Conservation (phyloP, 1,139 yeast genomes). For the Hemisphaericaspora subhashii region DNA sequence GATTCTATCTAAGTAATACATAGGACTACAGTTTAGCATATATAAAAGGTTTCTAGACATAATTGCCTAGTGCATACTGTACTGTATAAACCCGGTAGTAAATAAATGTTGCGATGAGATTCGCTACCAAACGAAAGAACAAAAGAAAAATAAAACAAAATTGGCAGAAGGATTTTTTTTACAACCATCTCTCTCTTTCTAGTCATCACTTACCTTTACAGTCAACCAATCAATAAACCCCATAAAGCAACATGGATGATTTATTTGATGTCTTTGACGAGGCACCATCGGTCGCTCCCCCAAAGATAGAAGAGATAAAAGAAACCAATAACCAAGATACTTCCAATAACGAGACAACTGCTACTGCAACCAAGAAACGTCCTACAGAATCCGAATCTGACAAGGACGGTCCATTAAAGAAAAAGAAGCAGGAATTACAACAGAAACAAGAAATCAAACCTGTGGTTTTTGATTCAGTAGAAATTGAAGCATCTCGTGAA, state of each 20-base stretch:
- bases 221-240: neutral
- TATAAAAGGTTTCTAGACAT: too few relatives aligned
- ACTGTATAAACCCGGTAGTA: too few relatives aligned
- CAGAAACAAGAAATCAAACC: slow-evolving; percentile 47
- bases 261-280: slow-evolving; percentile 71
- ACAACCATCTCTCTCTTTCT: neutral
- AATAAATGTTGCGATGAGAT: too few relatives aligned
- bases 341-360: slow-evolving; percentile 8
- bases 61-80: too few relatives aligned
- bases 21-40: too few relatives aligned
- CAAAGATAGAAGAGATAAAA: slow-evolving; percentile 14
- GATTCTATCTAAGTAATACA: too few relatives aligned
- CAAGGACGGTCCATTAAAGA: slow-evolving; percentile 6
- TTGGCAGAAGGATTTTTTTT: neutral
- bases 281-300: slow-evolving; percentile 43
- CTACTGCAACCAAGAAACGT: slow-evolving; percentile 11
- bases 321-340: neutral
- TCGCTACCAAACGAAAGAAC: too few relatives aligned
- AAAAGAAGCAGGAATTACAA: slow-evolving; percentile 13
- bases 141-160: neutral
- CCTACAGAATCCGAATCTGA: slow-evolving; percentile 11
- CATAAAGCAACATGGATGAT: slow-evolving; percentile 40
- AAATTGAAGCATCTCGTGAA: slow-evolving; percentile 87
- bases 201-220: neutral
- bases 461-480: slow-evolving; percentile 84